These are phyloP conservation scores for Neoboletus brunneissimus DNA, from an alignment of 768 basidiomycete genomes.

Conservation along the genomic window DNA sequence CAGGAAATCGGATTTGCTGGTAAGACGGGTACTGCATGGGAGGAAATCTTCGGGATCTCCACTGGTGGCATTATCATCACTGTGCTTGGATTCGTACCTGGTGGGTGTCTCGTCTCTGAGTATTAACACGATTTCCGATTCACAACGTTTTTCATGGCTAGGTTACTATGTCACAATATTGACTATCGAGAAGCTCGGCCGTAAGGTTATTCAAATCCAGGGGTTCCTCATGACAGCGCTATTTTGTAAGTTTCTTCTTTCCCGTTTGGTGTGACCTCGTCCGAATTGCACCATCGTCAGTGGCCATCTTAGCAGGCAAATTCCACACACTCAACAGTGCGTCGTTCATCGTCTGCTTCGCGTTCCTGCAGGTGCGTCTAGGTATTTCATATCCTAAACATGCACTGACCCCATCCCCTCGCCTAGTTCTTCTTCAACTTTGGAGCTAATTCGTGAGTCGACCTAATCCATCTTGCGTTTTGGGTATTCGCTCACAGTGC, in stretches of 20 bases:
- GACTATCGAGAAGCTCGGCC: slow-evolving; percentile 68
- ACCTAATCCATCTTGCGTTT: neutral
- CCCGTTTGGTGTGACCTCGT: neutral
- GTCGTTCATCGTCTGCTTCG: slow-evolving; percentile 69
- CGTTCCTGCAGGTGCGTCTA: slow-evolving; percentile 53
- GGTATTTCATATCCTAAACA: neutral
- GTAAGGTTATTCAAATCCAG: slow-evolving; percentile 73
- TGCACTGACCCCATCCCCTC: neutral
- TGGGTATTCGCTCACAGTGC: neutral
- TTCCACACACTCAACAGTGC: slow-evolving; percentile 55
- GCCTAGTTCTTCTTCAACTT: slow-evolving; percentile 77
- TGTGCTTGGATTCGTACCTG: slow-evolving; percentile 74
- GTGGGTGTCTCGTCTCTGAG: slow-evolving; percentile 27
- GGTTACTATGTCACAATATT: slow-evolving; percentile 70
- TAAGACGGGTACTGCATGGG: slow-evolving; percentile 52
- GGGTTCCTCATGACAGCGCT: slow-evolving; percentile 71
- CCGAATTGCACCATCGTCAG: slow-evolving; percentile 29
- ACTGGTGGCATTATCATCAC: slow-evolving; percentile 72
- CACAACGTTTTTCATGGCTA: slow-evolving; percentile 17
- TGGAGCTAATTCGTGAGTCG: slow-evolving; percentile 62
- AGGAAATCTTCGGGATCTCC: slow-evolving; percentile 63
- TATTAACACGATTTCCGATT: neutral
- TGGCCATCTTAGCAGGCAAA: slow-evolving; percentile 65
- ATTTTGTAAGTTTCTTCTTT: slow-evolving; percentile 45
- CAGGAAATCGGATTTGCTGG: slow-evolving; percentile 70